These are phyloP conservation scores for Boletales sp. DNA, from an alignment of 768 basidiomycete species.

Conservation along the genomic window DNA sequence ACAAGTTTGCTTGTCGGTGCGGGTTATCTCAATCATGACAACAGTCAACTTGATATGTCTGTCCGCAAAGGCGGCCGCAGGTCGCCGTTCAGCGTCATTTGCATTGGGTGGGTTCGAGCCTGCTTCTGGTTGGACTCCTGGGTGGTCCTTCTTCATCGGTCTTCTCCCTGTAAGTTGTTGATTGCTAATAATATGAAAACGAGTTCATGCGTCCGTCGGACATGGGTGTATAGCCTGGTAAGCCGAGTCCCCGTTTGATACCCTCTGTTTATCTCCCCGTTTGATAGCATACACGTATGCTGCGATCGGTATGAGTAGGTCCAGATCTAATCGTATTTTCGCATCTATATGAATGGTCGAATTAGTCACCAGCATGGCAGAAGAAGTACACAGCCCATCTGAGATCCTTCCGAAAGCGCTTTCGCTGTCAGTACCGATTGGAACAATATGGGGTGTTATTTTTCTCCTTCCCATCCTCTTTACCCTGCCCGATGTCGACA, in stretches of 20 bases:
- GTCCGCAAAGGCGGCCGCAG: slow-evolving; percentile 53
- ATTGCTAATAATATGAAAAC: background rate
- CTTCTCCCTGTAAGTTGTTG: slow-evolving; percentile 45
- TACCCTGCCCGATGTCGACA: slow-evolving; percentile 55
- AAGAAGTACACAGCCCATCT: slow-evolving; percentile 60
- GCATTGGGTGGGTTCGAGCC: slow-evolving; percentile 60
- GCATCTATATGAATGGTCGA: slow-evolving; percentile 1
- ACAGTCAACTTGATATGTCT: slow-evolving; percentile 56
- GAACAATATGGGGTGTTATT: slow-evolving; percentile 46
- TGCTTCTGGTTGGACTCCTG: slow-evolving; percentile 64
- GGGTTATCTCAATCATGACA: slow-evolving; percentile 10
- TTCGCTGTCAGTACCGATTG: slow-evolving; percentile 50
- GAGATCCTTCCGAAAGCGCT: slow-evolving; percentile 54
- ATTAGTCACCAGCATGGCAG: slow-evolving; percentile 61
- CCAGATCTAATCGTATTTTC: background rate
- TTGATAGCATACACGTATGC: slow-evolving; percentile 50
- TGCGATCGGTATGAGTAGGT: slow-evolving; percentile 60
- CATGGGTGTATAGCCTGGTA: slow-evolving; percentile 26
- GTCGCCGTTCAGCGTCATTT: slow-evolving; percentile 51
- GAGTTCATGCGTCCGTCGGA: background rate
- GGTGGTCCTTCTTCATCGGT: slow-evolving; percentile 69
- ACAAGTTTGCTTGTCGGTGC: background rate
- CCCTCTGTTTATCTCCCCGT: slow-evolving; percentile 11
- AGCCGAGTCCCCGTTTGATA: background rate
- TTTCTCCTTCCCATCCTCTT: slow-evolving; percentile 64